A percentile compares a stretch with the other conserved stretches of the same genome.
phyloP scores from a whole-genome alignment of 306 rosid genomes.

The Cicer chorassanicum region DNA sequence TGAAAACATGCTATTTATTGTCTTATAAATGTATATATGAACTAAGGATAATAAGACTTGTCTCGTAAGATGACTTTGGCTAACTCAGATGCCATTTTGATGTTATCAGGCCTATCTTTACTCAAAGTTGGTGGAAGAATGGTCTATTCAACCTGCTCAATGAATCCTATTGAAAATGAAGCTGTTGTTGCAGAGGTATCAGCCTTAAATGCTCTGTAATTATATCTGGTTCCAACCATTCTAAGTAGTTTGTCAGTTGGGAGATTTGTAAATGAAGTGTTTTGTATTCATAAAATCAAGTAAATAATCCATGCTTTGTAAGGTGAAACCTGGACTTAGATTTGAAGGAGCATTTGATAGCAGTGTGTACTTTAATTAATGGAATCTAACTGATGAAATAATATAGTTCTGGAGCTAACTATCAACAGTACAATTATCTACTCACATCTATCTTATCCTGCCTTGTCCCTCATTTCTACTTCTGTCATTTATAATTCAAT shows the following conservation, averaged over 20 bases:
- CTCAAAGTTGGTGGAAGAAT: constrained; percentile 96
- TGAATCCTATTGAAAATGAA: constrained; percentile 96
- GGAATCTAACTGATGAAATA: constrained; percentile 28
- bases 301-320: constrained; percentile 11
- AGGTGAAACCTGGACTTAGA: background rate
- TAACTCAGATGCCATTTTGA: constrained; percentile 36
- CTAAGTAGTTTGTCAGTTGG: constrained; percentile 27
- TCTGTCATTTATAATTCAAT: background rate
- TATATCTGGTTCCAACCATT: constrained; percentile 31
- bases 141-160: constrained; percentile 95
- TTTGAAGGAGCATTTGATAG: constrained; percentile 34
- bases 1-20: constrained; percentile 32
- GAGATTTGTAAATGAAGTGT: constrained; percentile 9
- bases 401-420: constrained; percentile 44
- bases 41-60: constrained; percentile 15
- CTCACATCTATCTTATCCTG: background rate
- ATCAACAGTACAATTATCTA: background rate
- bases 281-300: constrained; percentile 29
- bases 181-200: constrained; percentile 94
- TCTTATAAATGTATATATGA: background rate
- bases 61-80: constrained; percentile 18
- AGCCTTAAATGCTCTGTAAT: constrained; percentile 30
- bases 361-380: constrained; percentile 23
- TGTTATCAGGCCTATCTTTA: constrained; percentile 67
- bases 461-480: constrained; percentile 19